A percentile compares a stretch with the other conserved stretches of the same genome.
Conservation (phyloP, 345 rosid species). For the Arabis hirsuta region DNA sequence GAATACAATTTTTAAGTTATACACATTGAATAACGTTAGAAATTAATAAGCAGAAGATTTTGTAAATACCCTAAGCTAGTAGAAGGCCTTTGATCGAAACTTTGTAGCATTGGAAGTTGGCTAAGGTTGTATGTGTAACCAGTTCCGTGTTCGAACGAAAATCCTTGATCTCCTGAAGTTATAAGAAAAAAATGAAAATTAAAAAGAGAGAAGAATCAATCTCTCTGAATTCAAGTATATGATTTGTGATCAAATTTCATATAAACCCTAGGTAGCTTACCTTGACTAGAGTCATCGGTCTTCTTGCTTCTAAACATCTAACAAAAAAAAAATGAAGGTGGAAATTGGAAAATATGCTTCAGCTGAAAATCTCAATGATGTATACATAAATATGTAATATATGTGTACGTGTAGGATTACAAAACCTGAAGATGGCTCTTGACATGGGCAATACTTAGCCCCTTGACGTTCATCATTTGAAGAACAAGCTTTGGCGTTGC, state of each 20-base stretch:
- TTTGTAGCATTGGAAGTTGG: conserved; percentile 66
- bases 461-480: conserved; percentile 79
- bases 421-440: conserved; percentile 90
- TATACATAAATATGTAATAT: neutral
- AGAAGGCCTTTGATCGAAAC: conserved; percentile 57
- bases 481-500: conserved; percentile 89
- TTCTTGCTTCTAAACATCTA: conserved; percentile 86
- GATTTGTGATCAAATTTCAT: conserved; percentile 5
- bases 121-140: conserved; percentile 59
- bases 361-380: neutral
- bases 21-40: neutral
- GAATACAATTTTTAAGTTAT: conserved; percentile 6
- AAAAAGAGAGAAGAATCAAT: neutral
- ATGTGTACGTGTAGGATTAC: conserved; percentile 10
- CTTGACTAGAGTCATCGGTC: conserved; percentile 56
- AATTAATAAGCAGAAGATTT: conserved; percentile 6
- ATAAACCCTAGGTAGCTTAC: conserved; percentile 58
- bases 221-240: neutral
- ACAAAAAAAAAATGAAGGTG: conserved; percentile 2
- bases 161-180: conserved; percentile 55
- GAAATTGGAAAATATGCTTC: conserved; percentile 13
- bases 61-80: conserved; percentile 46
- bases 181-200: neutral
- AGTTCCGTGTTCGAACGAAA: conserved; percentile 50
- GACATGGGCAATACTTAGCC: conserved; percentile 80